Evolutionary conservation across 495 filamentous ascomycete genomes (phyloP), one percentile per base, ranked within the genome.

Genomic region (Aspergillus asperescens): DNA sequence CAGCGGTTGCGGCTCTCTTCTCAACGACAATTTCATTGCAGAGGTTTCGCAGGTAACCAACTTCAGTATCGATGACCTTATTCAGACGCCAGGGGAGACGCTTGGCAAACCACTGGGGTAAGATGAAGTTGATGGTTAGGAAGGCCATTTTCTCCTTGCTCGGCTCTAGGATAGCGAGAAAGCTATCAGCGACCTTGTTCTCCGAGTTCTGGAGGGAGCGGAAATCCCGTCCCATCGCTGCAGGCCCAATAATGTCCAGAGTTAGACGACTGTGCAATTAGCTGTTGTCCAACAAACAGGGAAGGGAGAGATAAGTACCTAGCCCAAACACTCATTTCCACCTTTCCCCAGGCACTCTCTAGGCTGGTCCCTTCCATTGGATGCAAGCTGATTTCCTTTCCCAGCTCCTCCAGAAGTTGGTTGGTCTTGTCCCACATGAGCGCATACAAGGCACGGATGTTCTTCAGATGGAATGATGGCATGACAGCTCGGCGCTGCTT

Each of bases 231-330:
- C 89, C 90, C 60, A 95, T 80, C 1, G 89, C 89, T 0, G 88
- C 85, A 5, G 83, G 65, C 7, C 91, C 90, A 55, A 95, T 92
- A 49, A 95, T 90, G 59, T 96, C 91, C 8, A 96, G 82, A 0
- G 90, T 90, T 0, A 82, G 81, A 15, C 89, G 80, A 32, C 76
- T 74, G n/a, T 19, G 67, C 73, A 59, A 23, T 57, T 46, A 57
- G 54, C 31, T 16, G 23, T 7, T 32, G 13, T 7, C 1, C 22
- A 3, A 18, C 22, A 9, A 15, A 6, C 1, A 18, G n/a, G 29
- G n/a, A 20, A n/a, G 32, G 5, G 18, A 15, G 27, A 12, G 13
- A 5, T 8, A 37, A 29, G 22, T 57, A 73, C 70, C 77, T 83
- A 7, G 75, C 81, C 87, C 87, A 93, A 10, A 71, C 66, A 32